Percentiles rank a stretch among this genome's conserved stretches.
Evolutionary conservation across 352 stramenopile genomes (phyloP).

Genomic region (Globisporangium cederbergense): DNA sequence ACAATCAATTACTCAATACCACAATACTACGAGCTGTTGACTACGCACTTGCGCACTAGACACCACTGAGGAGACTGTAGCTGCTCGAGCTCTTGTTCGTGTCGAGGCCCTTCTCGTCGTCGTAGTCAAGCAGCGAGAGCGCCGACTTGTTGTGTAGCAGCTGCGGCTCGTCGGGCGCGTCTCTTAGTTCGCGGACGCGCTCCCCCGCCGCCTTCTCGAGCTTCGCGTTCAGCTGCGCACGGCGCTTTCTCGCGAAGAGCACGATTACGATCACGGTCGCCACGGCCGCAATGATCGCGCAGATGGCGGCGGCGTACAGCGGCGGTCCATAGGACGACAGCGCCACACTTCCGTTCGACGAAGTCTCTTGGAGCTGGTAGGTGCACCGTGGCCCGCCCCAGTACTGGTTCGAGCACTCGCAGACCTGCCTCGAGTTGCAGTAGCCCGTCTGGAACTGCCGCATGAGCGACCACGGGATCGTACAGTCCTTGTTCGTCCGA

Average conservation of each 20-base stretch:
- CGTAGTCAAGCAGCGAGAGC: too few species aligned
- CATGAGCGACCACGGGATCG: constrained; percentile 35
- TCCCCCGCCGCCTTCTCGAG: too few species aligned
- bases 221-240: constrained; percentile 17
- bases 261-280: constrained; percentile 45
- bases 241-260: constrained; percentile 33
- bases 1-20: too few species aligned
- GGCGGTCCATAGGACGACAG: constrained; percentile 28
- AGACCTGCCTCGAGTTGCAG: constrained; percentile 44
- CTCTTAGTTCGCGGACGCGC: too few species aligned
- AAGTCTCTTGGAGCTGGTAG: constrained; percentile 29
- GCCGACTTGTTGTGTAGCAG: too few species aligned
- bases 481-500: constrained; percentile 52
- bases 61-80: too few species aligned
- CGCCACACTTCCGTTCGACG: constrained; percentile 6
- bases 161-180: too few species aligned
- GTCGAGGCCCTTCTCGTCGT: too few species aligned
- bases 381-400: constrained; percentile 71
- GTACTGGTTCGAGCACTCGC: constrained; percentile 54
- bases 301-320: constrained; percentile 23
- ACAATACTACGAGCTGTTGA: too few species aligned
- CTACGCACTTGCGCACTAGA: too few species aligned
- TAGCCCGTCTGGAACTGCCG: constrained; percentile 48
- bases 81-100: too few species aligned
- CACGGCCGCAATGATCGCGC: constrained; percentile 24